Evolutionary conservation across 495 filamentous ascomycete species (phyloP), one percentile per base, ranked within the genome.

Genomic region (Aspergillus baeticus): DNA sequence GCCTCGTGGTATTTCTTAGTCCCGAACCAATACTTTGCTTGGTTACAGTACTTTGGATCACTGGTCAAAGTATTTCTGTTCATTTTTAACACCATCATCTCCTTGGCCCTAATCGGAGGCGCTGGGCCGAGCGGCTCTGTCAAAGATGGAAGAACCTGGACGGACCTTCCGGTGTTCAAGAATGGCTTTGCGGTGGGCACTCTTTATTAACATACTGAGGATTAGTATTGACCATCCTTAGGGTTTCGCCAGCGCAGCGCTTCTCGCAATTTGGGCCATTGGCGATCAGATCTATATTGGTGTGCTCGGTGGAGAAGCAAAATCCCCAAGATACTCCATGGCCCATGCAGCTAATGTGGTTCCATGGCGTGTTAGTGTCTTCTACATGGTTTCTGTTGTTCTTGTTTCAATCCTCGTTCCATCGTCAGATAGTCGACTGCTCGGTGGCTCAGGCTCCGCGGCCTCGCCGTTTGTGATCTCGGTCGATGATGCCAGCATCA

Each of bases 201-300:
- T 11, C 42, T 6, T 18, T 5, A 5, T 31, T 2, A 26, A 3
- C 7, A 13, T n/a, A 48, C 29, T 15, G 6, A 15, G 20, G 29
- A 33, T 46, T 31, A 10, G 26, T 26, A 15, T 34, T 48, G 15
- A 48, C 17, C 2, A 7, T 5, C 1, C 31, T 14, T 18, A 71
- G 63, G 69, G 69, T 3, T 66, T 72, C 29, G 59, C 59, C 8
- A 63, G 51, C 33, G 57, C 58, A 29, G 60, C 60, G 23, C 43
- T 72, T 10, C 59, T 71, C 18, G 70, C 70, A 13, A 59, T 59
- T 10, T 70, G 63, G 63, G 67, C 65, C 5, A 55, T 64, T 20
- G 70, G 67, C 10, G 59, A 65, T 13, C 59, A 65, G 29, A 57
- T 65, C 13, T 67, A 65, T 17, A 63, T 62, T n/a, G 65, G 65